Evolutionary conservation across 179 eudicot genomes (phyloP), one percentile per base, ranked within the genome.

Genomic region (Beta macrorhiza): DNA sequence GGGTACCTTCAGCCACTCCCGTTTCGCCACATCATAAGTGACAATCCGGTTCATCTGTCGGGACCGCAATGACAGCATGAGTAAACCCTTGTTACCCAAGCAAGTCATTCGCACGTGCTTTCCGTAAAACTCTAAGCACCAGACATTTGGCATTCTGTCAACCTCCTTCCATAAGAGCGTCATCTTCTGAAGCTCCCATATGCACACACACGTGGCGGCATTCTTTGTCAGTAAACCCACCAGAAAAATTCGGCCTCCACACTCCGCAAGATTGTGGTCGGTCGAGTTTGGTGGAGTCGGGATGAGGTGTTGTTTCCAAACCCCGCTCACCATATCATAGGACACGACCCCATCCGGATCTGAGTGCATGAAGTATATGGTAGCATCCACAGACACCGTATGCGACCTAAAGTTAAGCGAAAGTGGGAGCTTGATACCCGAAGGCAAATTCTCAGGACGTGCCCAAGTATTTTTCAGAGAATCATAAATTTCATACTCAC

Each of bases 131-230:
- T 93, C 97, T 91, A 93, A 91, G 97, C 98, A 94, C 98, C 91
- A 93, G 58, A 86, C 79, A 83, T 94, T 94, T 95, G 99, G 99
- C 98, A 95, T 95, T 93, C 99, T 95, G 99, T 95, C 99, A 88
- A 95, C 99, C 98, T 95, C 99, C 95, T 92, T 95, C 99, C 99
- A 95, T 80, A 93, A 83, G 77, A 95, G 92, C 87, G 91, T 92
- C 99, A 93, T 93, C 88, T 87, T 93, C 85, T 95, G 98, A 83
- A 95, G 88, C 97, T 95, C 98, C 98, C 97, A 95, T 80, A 95
- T 83, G 83, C 93, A 95, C 76, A 93, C 93, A 76, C 98, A 95
- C 17, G 98, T 92, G 84, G 93, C 98, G 7, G 97, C 98, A 61
- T 90, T 92, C 87, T 91, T 93, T 0, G 92, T 92, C 81, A 95